These are phyloP conservation scores for Combretum micranthum DNA, from an alignment of 345 rosid species.

Conservation along the genomic window DNA sequence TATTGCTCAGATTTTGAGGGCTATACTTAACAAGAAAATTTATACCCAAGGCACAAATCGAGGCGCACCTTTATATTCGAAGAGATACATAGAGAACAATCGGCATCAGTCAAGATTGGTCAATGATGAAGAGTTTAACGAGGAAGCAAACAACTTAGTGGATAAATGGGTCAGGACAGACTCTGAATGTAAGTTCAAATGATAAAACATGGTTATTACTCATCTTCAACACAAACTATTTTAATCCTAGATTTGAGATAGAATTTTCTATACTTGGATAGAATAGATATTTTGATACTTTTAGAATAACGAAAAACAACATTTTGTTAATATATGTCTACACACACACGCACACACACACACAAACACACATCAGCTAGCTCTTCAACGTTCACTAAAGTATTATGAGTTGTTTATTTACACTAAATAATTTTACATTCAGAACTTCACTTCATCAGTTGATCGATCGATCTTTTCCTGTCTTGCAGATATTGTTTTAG, in stretches of 20 bases:
- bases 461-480: constrained; percentile 7
- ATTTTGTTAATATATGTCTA: too few relatives aligned
- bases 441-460: too few relatives aligned
- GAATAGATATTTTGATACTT: too few relatives aligned
- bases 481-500: constrained; percentile 73
- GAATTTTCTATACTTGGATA: background rate
- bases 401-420: too few relatives aligned
- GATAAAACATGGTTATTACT: background rate
- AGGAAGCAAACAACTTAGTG: constrained; percentile 27
- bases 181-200: constrained; percentile 59
- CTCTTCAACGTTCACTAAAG: too few relatives aligned
- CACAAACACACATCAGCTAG: too few relatives aligned
- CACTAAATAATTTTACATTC: too few relatives aligned
- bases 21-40: constrained; percentile 64
- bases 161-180: constrained; percentile 83
- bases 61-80: constrained; percentile 15
- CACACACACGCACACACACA: too few relatives aligned
- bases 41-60: constrained; percentile 43
- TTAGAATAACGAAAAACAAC: too few relatives aligned
- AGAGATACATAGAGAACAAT: constrained; percentile 33
- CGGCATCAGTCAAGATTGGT: constrained; percentile 10
- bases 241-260: too few relatives aligned
- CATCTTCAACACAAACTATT: background rate
- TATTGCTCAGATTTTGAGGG: constrained; percentile 42
- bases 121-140: constrained; percentile 20